Evolutionary conservation across 768 basidiomycete genomes (phyloP).

Genomic region (Amanita jacksonii): DNA sequence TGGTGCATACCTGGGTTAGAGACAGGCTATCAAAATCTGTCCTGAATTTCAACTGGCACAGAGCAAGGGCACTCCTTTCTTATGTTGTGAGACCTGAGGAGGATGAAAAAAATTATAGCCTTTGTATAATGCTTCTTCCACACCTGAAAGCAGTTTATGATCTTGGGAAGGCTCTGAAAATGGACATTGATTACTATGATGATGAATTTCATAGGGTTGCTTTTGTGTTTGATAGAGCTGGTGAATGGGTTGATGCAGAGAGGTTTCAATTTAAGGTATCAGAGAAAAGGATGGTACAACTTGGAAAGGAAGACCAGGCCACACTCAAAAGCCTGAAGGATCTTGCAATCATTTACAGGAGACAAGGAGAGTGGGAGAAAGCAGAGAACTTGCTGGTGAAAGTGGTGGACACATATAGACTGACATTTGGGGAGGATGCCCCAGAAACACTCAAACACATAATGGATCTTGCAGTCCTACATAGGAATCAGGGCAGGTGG

Average conservation of each 20-base stretch:
- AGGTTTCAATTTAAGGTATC: background rate
- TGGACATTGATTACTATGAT: background rate
- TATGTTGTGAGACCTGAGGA: background rate
- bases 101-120: background rate
- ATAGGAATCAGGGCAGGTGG: background rate
- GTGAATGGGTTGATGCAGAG: background rate
- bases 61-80: background rate
- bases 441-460: conserved; percentile 1
- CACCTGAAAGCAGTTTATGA: conserved; percentile 7
- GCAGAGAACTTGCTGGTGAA: background rate
- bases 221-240: background rate
- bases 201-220: background rate
- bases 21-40: background rate
- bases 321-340: conserved; percentile 4
- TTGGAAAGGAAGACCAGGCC: too few species aligned
- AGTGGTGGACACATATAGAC: background rate
- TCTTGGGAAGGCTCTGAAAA: background rate
- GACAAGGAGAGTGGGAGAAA: background rate
- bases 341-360: background rate
- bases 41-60: background rate
- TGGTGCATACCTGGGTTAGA: conserved; percentile 9
- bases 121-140: background rate
- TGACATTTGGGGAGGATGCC: background rate
- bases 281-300: background rate
- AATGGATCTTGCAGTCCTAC: background rate